phyloP scores from a whole-genome alignment of 345 rosid genomes.

The Rhodamnia argentea region DNA sequence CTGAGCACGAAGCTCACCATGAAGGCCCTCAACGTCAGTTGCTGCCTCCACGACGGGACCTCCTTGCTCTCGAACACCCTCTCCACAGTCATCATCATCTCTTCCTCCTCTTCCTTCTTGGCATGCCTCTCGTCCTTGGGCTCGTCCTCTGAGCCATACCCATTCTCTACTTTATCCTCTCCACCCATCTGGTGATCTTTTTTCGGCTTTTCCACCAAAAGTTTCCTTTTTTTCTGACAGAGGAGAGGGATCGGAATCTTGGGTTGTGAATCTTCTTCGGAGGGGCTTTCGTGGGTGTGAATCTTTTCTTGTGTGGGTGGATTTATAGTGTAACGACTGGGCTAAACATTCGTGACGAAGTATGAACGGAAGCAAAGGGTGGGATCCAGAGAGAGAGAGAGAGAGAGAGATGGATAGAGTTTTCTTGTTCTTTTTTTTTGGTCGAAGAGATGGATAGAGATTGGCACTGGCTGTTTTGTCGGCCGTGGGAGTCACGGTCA shows the following conservation, averaged over 20 bases:
- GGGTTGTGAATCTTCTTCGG: not conserved
- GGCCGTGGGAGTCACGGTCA: not conserved
- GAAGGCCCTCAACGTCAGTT: slow-evolving; percentile 56
- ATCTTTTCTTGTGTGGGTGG: not conserved
- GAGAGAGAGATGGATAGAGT: not conserved
- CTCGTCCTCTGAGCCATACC: not conserved
- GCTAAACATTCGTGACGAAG: not conserved
- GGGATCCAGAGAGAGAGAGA: not conserved
- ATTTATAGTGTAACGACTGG: not conserved
- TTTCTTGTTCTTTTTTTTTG: too few relatives aligned
- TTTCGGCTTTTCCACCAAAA: not conserved
- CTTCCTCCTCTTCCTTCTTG: slow-evolving; percentile 7
- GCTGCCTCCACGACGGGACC: slow-evolving; percentile 56
- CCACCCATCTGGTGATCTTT: not conserved
- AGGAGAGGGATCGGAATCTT: not conserved
- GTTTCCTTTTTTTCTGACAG: not conserved
- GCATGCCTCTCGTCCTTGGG: not conserved
- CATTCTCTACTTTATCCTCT: not conserved
- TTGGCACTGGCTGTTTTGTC: not conserved
- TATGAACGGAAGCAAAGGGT: not conserved
- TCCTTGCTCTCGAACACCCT: slow-evolving; percentile 29
- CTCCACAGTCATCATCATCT: slow-evolving; percentile 27
- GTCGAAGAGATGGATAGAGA: too few relatives aligned
- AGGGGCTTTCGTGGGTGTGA: not conserved
- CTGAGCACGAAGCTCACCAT: slow-evolving; percentile 47